Evolutionary conservation across 139 green algal species (phyloP).

Genomic region (Coelastrella sp.): DNA sequence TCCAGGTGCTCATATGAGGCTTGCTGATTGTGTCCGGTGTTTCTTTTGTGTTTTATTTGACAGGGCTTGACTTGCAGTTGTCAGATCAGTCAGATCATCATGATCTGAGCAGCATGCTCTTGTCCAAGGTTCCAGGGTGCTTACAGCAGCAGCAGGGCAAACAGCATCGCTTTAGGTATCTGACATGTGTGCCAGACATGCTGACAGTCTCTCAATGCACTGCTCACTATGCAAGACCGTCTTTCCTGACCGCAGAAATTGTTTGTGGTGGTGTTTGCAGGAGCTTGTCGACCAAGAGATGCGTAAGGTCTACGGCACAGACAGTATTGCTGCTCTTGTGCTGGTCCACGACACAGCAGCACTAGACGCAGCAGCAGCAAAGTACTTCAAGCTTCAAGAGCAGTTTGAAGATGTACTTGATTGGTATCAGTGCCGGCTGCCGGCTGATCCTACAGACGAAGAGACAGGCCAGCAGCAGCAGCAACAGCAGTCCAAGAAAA

Average conservation of each 20-base stretch:
- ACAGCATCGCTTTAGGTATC: too few species aligned
- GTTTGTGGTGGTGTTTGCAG: slow-evolving; percentile 12
- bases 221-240: too few species aligned
- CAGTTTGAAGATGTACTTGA: slow-evolving; percentile 67
- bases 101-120: too few species aligned
- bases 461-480: slow-evolving; percentile 7
- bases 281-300: slow-evolving; percentile 49
- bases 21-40: too few species aligned
- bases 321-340: slow-evolving; percentile 47
- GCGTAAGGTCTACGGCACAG: slow-evolving; percentile 32
- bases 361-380: slow-evolving; percentile 49
- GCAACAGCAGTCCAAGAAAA: not conserved
- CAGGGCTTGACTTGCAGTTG: too few species aligned
- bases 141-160: too few species aligned
- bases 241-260: too few species aligned
- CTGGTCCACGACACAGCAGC: slow-evolving; percentile 57
- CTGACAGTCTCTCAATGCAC: too few species aligned
- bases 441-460: not conserved
- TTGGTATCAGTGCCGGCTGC: slow-evolving; percentile 50
- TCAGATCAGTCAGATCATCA: too few species aligned
- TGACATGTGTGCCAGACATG: too few species aligned
- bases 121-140: too few species aligned
- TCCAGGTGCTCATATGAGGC: slow-evolving; percentile 11
- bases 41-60: too few species aligned
- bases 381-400: slow-evolving; percentile 50